These are phyloP conservation scores for Phytophthora foliorum DNA, from an alignment of 352 stramenopile genomes.

Conservation along the genomic window DNA sequence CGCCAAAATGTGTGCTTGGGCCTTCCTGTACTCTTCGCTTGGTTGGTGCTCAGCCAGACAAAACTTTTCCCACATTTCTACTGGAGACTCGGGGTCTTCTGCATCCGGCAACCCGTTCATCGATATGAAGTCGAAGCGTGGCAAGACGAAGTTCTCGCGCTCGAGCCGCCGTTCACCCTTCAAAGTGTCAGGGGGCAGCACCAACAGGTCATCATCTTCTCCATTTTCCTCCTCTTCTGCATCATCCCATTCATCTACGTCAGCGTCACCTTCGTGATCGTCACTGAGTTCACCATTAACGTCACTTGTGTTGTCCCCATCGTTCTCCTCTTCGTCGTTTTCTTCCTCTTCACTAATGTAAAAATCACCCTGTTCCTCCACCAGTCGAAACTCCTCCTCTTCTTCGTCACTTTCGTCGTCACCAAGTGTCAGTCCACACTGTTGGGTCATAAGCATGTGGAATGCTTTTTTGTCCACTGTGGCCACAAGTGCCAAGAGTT, in stretches of 20 bases:
- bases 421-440: constrained; percentile 16
- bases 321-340: constrained; percentile 5
- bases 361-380: constrained; percentile 11
- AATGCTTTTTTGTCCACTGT: constrained; percentile 22
- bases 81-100: neutral
- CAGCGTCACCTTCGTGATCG: neutral
- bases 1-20: constrained; percentile 11
- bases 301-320: neutral
- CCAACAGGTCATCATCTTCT: constrained; percentile 12
- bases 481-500: constrained; percentile 23
- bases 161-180: constrained; percentile 5
- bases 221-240: constrained; percentile 1
- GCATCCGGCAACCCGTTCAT: neutral
- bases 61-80: constrained; percentile 13
- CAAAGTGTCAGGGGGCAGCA: constrained; percentile 9
- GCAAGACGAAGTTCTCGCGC: constrained; percentile 10
- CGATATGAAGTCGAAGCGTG: constrained; percentile 24
- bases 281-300: neutral
- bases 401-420: constrained; percentile 22
- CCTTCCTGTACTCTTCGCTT: constrained; percentile 17
- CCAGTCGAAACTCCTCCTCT: constrained; percentile 16
- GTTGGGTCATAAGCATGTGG: constrained; percentile 24
- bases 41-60: constrained; percentile 15
- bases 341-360: constrained; percentile 14
- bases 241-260: neutral